Evolutionary conservation across 192 early-diverging fungal species (phyloP).

Genomic region (Backusella parvicylindrica): DNA sequence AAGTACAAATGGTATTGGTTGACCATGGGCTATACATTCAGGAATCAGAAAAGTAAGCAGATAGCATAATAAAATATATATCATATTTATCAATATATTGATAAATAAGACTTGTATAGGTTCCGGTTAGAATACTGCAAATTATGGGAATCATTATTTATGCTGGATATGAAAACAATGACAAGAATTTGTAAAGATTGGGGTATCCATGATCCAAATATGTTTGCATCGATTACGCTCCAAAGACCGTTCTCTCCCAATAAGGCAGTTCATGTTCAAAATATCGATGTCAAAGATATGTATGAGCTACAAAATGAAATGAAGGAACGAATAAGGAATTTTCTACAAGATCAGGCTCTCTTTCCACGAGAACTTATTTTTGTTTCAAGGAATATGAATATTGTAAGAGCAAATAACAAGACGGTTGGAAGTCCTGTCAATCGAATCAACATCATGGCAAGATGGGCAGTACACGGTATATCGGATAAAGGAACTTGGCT

Average conservation of each 20-base stretch:
- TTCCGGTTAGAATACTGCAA: conserved; percentile 79
- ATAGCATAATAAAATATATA: no score
- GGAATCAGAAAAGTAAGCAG: conserved; percentile 44
- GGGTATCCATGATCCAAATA: conserved; percentile 63
- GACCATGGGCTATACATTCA: conserved; percentile 93
- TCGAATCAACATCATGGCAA: conserved; percentile 80
- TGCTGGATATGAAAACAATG: conserved; percentile 64
- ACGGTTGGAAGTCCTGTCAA: conserved; percentile 83
- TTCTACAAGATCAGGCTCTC: conserved; percentile 63
- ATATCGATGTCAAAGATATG: conserved; percentile 48
- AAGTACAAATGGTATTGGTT: conserved; percentile 56
- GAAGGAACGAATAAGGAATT: conserved; percentile 69
- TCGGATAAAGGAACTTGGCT: not conserved
- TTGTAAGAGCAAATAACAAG: conserved; percentile 84
- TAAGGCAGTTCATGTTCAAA: conserved; percentile 38
- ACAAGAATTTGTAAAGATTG: conserved; percentile 63
- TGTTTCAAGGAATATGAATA: conserved; percentile 85
- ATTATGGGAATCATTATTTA: conserved; percentile 84
- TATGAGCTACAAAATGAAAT: conserved; percentile 73
- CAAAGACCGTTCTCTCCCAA: conserved; percentile 62
- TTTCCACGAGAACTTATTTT: conserved; percentile 91
- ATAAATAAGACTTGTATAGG: not conserved
- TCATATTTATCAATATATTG: not conserved
- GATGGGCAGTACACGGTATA: conserved; percentile 67
- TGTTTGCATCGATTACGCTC: conserved; percentile 68